phyloP scores from a whole-genome alignment of 345 rosid genomes.

The Sisymbrium altissimum region DNA sequence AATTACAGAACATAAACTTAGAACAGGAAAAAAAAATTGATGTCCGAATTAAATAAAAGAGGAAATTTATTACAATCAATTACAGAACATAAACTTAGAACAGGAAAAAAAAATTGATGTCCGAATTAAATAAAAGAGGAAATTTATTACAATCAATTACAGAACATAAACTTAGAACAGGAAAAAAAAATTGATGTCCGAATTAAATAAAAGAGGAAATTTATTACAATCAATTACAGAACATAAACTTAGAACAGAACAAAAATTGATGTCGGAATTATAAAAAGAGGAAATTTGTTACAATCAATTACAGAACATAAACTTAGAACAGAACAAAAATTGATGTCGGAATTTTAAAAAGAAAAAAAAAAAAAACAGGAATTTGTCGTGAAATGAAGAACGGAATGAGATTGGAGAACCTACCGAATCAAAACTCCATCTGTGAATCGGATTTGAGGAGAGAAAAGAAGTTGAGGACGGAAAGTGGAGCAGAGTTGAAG shows the following conservation, averaged over 20 bases:
- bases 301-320: neutral
- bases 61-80: neutral
- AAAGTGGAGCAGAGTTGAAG: conserved; percentile 40
- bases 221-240: neutral
- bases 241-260: neutral
- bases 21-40: neutral
- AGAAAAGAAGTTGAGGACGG: conserved; percentile 24
- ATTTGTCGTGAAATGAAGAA: neutral
- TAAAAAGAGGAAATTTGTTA: neutral
- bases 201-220: neutral
- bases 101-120: neutral
- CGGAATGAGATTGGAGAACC: no score
- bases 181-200: neutral
- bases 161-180: neutral
- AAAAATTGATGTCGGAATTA: neutral
- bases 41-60: no score
- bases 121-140: neutral
- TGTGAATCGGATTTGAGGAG: conserved; percentile 18
- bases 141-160: neutral
- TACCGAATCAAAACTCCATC: conserved; percentile 21
- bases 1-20: neutral
- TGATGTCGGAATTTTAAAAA: neutral
- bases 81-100: neutral
- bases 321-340: neutral
- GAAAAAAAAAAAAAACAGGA: neutral